Conservation (phyloP, 108 stramenopile genomes). For the Fistulifera solaris region DNA sequence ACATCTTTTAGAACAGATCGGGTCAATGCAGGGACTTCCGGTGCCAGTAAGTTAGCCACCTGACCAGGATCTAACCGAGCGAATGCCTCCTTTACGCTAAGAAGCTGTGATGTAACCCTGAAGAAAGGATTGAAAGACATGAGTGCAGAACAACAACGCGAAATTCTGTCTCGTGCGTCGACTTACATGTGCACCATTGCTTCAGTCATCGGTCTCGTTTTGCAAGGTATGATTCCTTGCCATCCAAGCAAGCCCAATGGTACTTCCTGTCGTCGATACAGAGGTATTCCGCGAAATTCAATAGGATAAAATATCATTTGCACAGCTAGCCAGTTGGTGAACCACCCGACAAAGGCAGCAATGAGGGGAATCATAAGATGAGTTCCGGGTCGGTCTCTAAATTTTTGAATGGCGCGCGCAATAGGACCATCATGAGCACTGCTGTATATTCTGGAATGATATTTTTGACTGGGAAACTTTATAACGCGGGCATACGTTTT, state of each 20-base stretch:
- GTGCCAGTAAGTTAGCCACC: conserved; percentile 48
- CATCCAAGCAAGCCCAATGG: conserved; percentile 77
- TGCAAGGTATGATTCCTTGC: conserved; percentile 87
- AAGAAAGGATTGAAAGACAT: no score
- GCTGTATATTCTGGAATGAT: no score
- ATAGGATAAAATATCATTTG: conserved; percentile 78
- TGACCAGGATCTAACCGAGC: conserved; percentile 51
- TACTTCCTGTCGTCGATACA: conserved; percentile 43
- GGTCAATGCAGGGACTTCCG: conserved; percentile 62
- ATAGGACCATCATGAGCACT: conserved; percentile 1
- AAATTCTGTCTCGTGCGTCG: no score
- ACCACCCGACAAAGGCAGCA: conserved; percentile 90
- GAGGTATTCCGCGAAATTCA: conserved; percentile 66
- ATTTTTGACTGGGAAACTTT: no score
- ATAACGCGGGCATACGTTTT: no score
- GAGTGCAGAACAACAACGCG: no score
- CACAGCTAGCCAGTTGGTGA: conserved; percentile 87
- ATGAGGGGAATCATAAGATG: conserved; percentile 79
- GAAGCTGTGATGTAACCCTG: conserved; percentile 60
- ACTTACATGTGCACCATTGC: conserved; percentile 68
- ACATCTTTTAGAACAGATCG: conserved; percentile 43
- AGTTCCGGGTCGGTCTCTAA: conserved; percentile 20
- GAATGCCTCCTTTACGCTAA: conserved; percentile 75
- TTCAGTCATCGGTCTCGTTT: conserved; percentile 69
- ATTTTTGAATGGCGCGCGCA: conserved; percentile 3